These are phyloP conservation scores for Geotrichum citri-aurantii DNA, from an alignment of 1,139 yeast genomes.

Conservation along the genomic window DNA sequence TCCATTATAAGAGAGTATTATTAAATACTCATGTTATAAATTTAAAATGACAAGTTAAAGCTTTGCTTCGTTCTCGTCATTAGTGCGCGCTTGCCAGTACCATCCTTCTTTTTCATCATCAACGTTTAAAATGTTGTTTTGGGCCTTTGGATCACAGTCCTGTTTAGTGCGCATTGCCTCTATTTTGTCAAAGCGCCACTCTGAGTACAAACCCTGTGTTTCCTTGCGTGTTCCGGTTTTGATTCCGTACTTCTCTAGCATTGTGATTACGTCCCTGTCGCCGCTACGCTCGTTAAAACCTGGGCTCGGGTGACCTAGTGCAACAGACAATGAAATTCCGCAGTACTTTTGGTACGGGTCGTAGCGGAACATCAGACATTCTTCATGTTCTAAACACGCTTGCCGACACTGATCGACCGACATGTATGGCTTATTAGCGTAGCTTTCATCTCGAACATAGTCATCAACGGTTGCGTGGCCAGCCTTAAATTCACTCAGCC, in stretches of 20 bases:
- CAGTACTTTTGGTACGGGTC: constrained; percentile 31
- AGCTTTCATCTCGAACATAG: constrained; percentile 14
- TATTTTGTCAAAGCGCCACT: constrained; percentile 18
- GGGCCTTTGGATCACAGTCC: constrained; percentile 27
- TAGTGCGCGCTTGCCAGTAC: constrained; percentile 29
- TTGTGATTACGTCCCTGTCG: constrained; percentile 16
- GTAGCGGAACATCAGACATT: constrained; percentile 32
- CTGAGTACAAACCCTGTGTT: constrained; percentile 16
- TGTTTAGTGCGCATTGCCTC: constrained; percentile 25
- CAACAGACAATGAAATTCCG: constrained; percentile 28
- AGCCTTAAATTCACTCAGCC: constrained; percentile 19
- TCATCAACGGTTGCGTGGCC: constrained; percentile 14
- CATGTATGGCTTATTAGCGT: constrained; percentile 22
- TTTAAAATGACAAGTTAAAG: neutral
- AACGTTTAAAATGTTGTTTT: constrained; percentile 25
- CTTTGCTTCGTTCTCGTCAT: constrained; percentile 4
- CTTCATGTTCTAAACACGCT: constrained; percentile 25
- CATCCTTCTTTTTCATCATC: constrained; percentile 33
- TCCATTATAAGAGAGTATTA: too few relatives aligned
- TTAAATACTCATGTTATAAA: neutral
- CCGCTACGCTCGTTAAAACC: constrained; percentile 17
- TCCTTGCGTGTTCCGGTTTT: constrained; percentile 4
- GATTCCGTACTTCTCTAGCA: constrained; percentile 12
- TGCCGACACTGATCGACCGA: constrained; percentile 26
- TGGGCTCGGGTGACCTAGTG: constrained; percentile 28